Percentiles rank a stretch among this genome's conserved stretches.
These are phyloP conservation scores for Hyphopichia buzzinii DNA, from an alignment of 1,139 yeast genomes.

Conservation along the genomic window DNA sequence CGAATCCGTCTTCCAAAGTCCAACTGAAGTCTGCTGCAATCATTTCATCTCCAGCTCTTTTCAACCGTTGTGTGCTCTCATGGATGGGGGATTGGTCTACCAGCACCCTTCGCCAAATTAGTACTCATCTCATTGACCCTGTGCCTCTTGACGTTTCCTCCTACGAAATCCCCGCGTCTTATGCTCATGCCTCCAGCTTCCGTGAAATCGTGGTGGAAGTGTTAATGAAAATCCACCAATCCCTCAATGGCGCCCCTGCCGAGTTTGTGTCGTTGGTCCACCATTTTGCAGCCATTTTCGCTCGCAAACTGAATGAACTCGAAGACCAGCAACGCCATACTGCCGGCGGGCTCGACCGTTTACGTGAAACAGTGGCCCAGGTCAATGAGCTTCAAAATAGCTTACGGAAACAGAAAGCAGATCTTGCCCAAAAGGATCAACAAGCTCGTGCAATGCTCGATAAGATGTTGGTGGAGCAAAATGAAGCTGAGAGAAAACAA, in stretches of 20 bases:
- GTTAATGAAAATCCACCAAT: conserved; percentile 47
- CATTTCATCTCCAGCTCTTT: conserved; percentile 83
- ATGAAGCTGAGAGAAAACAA: conserved; percentile 87
- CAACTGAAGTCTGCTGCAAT: conserved; percentile 21
- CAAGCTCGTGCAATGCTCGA: conserved; percentile 74
- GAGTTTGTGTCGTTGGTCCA: conserved; percentile 53
- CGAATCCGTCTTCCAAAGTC: conserved; percentile 27
- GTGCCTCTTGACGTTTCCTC: conserved; percentile 54
- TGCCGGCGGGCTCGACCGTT: conserved; percentile 68
- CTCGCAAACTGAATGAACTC: conserved; percentile 43
- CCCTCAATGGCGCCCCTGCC: conserved; percentile 34
- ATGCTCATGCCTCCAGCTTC: conserved; percentile 12
- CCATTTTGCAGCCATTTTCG: conserved; percentile 46
- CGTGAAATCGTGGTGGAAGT: conserved; percentile 50
- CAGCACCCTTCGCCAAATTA: conserved; percentile 50
- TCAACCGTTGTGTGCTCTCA: conserved; percentile 84
- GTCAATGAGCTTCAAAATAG: conserved; percentile 60
- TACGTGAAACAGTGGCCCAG: conserved; percentile 73
- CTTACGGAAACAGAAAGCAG: conserved; percentile 52
- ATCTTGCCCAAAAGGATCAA: conserved; percentile 53
- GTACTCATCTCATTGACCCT: conserved; percentile 35
- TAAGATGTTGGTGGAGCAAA: conserved; percentile 81
- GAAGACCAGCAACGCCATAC: conserved; percentile 74
- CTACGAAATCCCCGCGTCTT: conserved; percentile 28
- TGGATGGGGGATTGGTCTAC: conserved; percentile 89